phyloP scores from a whole-genome alignment of 108 stramenopile species.

The Nitzschia sp. region DNA sequence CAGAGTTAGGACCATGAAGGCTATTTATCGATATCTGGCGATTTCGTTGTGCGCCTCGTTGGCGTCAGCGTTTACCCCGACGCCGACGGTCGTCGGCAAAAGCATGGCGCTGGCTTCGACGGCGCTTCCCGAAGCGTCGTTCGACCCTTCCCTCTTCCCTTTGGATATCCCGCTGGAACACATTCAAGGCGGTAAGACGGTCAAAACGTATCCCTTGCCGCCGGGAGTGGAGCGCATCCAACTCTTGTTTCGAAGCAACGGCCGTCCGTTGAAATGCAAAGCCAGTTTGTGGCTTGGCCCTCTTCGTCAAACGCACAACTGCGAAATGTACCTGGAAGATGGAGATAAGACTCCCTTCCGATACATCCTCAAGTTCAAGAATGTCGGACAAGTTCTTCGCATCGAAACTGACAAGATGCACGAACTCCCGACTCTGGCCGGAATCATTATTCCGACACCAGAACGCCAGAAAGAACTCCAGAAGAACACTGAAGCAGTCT shows the following conservation, averaged over 20 bases:
- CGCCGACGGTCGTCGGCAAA: background rate
- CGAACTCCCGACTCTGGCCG: conserved; percentile 64
- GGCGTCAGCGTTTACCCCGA: background rate
- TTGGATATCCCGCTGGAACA: conserved; percentile 55
- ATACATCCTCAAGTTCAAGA: conserved; percentile 76
- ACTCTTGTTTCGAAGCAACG: conserved; percentile 55
- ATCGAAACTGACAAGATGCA: conserved; percentile 53
- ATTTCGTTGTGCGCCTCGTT: background rate
- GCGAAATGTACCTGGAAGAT: conserved; percentile 64
- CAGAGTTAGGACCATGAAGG: background rate
- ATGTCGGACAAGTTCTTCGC: conserved; percentile 51
- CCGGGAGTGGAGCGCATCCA: conserved; percentile 55
- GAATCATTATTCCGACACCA: conserved; percentile 57
- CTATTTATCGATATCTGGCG: background rate
- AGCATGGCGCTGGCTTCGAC: background rate
- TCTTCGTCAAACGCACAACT: conserved; percentile 57
- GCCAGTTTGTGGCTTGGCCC: conserved; percentile 78
- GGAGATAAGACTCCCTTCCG: conserved; percentile 57
- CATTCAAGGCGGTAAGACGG: conserved; percentile 70
- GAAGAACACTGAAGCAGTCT: conserved; percentile 55
- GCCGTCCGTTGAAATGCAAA: conserved; percentile 67
- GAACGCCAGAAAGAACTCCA: conserved; percentile 57
- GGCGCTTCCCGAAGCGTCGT: background rate
- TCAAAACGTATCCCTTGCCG: conserved; percentile 71
- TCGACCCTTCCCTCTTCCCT: conserved; percentile 39